Evolutionary conservation across 83 land plant species (phyloP).

Genomic region (Thuja plicata): DNA sequence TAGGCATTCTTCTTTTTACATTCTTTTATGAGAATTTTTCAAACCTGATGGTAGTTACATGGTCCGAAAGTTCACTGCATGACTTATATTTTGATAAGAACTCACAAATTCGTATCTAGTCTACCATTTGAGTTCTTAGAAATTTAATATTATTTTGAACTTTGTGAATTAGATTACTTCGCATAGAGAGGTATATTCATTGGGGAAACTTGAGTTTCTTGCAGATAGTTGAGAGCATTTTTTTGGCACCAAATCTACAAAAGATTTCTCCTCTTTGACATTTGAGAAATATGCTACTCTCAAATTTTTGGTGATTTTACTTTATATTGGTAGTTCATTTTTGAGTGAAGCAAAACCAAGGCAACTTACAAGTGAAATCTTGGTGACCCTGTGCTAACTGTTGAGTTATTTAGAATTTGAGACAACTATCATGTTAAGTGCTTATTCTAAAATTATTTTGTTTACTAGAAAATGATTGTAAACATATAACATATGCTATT

Average conservation of each 20-base stretch:
- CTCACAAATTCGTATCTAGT: neutral
- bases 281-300: neutral
- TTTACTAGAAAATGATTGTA: neutral
- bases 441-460: neutral
- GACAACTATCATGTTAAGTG: neutral
- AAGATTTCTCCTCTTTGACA: neutral
- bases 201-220: neutral
- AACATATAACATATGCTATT: neutral
- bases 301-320: neutral
- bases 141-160: neutral
- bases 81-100: neutral
- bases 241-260: neutral
- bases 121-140: neutral
- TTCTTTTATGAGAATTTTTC: neutral
- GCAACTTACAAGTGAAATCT: neutral
- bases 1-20: neutral
- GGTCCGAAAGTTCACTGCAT: neutral
- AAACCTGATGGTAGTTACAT: neutral
- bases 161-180: neutral
- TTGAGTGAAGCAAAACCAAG: neutral
- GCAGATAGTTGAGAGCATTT: neutral
- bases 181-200: neutral
- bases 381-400: neutral
- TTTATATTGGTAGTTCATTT: neutral
- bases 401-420: neutral